Evolutionary conservation across 108 stramenopile species (phyloP), one percentile per base, ranked within the genome.

Genomic region (Licmophora abbreviata): DNA sequence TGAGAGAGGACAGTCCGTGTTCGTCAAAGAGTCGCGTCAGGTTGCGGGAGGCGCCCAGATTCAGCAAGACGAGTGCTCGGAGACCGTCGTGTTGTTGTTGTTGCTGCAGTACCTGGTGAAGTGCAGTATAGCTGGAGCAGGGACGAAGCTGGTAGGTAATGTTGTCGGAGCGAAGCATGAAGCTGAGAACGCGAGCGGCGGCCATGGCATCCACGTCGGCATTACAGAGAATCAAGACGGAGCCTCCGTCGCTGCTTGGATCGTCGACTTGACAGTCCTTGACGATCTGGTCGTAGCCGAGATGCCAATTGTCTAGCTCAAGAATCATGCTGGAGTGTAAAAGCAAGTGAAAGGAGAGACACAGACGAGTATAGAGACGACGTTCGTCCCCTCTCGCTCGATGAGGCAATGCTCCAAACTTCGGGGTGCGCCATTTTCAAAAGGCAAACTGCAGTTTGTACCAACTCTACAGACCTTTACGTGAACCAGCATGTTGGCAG

Each of bases 191-290:
- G 1, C 88, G 82, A 6, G 82, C 74, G 23, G 79, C 61, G 44
- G 74, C 60, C 58, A 91, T 52, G 56, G 88, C 84, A 58, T 91
- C 88, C 40, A 76, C 75, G 42, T 81, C 79, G 36, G 82, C 64
- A 53, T 76, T 64, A 60, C 66, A 68, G 30, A 91, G 70, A 44
- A 91, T 30, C 44, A 80, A 51, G 3, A 71, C 79, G 5, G 73
- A 61, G 25, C 74, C 69, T 2, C 59, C 64, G 31, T 51, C 8
- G 22, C 20, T 22, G 32, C 30, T 5, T 12, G 60, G 34, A 42
- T 18, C 22, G 17, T 58, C 49, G 32, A 14, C 1, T 22, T 43
- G 53, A 54, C 76, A 81, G 48, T 91, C 89, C 44, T 60, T 60
- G 30, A 86, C 45, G 60, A 91, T 81, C 53, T 76, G 75, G 41